Conservation (phyloP, 495 filamentous ascomycete genomes). For the Talaromyces wortmannii region DNA sequence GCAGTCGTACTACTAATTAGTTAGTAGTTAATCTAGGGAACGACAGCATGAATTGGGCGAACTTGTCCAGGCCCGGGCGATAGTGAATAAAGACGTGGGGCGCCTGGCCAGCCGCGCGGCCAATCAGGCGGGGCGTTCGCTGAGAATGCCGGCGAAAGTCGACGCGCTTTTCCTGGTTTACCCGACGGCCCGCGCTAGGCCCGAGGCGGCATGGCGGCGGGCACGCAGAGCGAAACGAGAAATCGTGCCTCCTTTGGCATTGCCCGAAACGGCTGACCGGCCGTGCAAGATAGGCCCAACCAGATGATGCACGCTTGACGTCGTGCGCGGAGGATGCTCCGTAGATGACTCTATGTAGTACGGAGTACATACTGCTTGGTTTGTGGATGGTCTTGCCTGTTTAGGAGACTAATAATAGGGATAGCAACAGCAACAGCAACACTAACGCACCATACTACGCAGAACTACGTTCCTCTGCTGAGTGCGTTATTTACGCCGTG, state of each 20-base stretch:
- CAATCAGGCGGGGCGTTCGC: neutral
- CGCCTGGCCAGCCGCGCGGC: neutral
- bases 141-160: neutral
- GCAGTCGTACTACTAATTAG: neutral
- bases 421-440: too few relatives aligned
- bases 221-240: neutral
- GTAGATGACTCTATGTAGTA: too few relatives aligned
- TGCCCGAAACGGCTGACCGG: neutral
- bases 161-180: neutral
- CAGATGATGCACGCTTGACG: neutral
- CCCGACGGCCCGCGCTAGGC: neutral
- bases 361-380: too few relatives aligned
- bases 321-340: neutral
- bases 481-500: too few relatives aligned
- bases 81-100: too few relatives aligned
- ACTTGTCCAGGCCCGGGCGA: too few relatives aligned
- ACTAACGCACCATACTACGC: too few relatives aligned
- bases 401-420: too few relatives aligned
- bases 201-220: neutral
- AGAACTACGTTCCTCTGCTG: too few relatives aligned
- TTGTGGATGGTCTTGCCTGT: too few relatives aligned
- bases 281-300: too few relatives aligned
- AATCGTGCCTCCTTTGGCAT: too few relatives aligned
- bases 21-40: neutral
- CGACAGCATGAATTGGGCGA: neutral